Percentiles rank a stretch among this genome's conserved stretches.
These are phyloP conservation scores for Sordariomycetes sp. DNA, from an alignment of 2,329 filamentous ascomycete species.

Conservation along the genomic window DNA sequence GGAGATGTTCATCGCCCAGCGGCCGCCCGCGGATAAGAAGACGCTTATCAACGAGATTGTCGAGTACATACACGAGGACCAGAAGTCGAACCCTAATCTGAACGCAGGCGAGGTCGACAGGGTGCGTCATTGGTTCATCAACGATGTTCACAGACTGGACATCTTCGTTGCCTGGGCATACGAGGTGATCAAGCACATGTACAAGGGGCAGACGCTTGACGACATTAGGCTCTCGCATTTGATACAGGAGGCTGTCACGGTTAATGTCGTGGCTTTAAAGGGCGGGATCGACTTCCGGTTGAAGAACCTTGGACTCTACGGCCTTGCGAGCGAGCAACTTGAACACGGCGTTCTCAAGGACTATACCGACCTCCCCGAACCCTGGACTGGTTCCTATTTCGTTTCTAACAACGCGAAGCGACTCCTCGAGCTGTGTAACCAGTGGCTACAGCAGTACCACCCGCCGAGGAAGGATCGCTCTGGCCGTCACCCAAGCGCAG, in stretches of 20 bases:
- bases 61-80: slow-evolving; percentile 61
- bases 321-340: slow-evolving; percentile 53
- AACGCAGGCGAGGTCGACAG: slow-evolving; percentile 61
- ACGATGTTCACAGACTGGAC: slow-evolving; percentile 60
- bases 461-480: slow-evolving; percentile 8
- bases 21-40: slow-evolving; percentile 47
- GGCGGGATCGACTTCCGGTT: slow-evolving; percentile 58
- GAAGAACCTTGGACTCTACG: slow-evolving; percentile 57
- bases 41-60: slow-evolving; percentile 64
- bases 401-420: slow-evolving; percentile 49
- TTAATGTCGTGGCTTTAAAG: slow-evolving; percentile 45
- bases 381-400: slow-evolving; percentile 69
- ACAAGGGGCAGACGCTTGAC: slow-evolving; percentile 46
- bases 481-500: slow-evolving; percentile 19
- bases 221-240: slow-evolving; percentile 38
- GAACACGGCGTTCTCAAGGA: slow-evolving; percentile 48
- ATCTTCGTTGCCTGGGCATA: slow-evolving; percentile 69
- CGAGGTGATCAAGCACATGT: slow-evolving; percentile 61
- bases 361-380: slow-evolving; percentile 59
- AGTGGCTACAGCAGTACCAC: slow-evolving; percentile 38
- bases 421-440: slow-evolving; percentile 41
- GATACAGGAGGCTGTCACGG: slow-evolving; percentile 53
- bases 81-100: slow-evolving; percentile 53
- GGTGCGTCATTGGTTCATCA: slow-evolving; percentile 77
- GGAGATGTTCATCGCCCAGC: slow-evolving; percentile 50